Evolutionary conservation across 163 green algal genomes (phyloP).

Genomic region (Smithsoniella earleae): DNA sequence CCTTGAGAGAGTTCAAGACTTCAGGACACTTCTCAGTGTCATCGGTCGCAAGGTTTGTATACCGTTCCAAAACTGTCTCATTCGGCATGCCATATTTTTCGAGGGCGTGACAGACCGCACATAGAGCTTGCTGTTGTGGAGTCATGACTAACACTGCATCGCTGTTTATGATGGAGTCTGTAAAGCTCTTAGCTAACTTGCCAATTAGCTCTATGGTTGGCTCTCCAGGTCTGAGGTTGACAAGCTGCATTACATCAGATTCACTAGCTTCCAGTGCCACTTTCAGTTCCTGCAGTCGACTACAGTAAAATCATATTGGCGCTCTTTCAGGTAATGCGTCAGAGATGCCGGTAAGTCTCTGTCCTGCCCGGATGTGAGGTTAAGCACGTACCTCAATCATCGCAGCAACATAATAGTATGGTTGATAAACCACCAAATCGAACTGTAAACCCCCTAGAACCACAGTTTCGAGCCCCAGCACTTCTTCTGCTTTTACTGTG

Average conservation of each 20-base stretch:
- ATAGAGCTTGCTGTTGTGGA: slow-evolving; percentile 1
- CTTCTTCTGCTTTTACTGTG: not conserved
- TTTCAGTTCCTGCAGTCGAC: not conserved
- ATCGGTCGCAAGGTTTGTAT: not conserved
- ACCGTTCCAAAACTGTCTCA: not conserved
- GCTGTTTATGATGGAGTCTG: not conserved
- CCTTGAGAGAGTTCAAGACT: not conserved
- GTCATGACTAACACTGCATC: slow-evolving; percentile 1
- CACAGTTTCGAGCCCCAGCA: slow-evolving; percentile 13
- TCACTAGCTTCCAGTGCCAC: not conserved
- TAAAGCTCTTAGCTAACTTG: not conserved
- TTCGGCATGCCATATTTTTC: slow-evolving; percentile 4
- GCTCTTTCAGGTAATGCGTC: no score
- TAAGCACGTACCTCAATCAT: slow-evolving; percentile 5
- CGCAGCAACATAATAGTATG: not conserved
- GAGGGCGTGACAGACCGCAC: slow-evolving; percentile 8
- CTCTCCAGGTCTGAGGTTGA: not conserved
- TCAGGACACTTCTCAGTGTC: not conserved
- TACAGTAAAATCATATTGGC: no score
- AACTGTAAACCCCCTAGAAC: not conserved
- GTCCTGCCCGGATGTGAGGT: no score
- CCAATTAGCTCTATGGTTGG: not conserved
- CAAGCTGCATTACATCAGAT: not conserved
- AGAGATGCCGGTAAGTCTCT: no score
- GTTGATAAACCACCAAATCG: slow-evolving; percentile 12